Evolutionary conservation across 2,329 filamentous ascomycete species (phyloP).

Genomic region (Sclerotinia nivalis): DNA sequence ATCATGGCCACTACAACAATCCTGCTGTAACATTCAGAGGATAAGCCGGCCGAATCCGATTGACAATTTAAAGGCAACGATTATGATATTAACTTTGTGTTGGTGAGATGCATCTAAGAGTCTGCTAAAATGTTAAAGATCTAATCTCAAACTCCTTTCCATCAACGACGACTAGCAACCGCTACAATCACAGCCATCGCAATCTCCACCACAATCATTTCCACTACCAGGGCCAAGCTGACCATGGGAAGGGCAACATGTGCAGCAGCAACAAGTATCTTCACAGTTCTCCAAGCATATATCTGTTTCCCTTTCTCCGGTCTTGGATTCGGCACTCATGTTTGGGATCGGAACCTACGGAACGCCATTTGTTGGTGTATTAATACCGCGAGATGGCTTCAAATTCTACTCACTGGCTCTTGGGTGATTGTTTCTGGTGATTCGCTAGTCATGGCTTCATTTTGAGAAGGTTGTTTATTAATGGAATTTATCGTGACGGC

Average conservation of each 20-base stretch:
- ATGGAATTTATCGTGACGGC: background rate
- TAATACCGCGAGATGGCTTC: background rate
- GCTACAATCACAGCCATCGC: background rate
- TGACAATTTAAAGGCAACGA: background rate
- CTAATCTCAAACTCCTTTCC: background rate
- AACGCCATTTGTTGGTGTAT: background rate
- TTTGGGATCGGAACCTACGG: background rate
- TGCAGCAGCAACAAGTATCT: fast-evolving
- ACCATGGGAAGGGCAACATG: background rate
- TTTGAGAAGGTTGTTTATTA: background rate
- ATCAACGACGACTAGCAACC: background rate
- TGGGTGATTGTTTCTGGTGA: background rate
- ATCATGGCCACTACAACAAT: background rate
- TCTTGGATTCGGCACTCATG: background rate
- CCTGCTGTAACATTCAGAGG: background rate
- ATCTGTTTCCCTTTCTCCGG: background rate
- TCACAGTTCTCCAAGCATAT: fast-evolving
- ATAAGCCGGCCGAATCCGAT: background rate
- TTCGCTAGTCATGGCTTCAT: background rate
- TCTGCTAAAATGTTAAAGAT: background rate
- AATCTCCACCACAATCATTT: background rate
- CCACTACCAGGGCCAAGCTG: background rate
- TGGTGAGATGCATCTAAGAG: background rate
- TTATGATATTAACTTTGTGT: background rate
- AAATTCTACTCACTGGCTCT: background rate